Base-by-base conservation (phyloP, 371 early-diverging fungal species). In the Mycotypha africana region DNA sequence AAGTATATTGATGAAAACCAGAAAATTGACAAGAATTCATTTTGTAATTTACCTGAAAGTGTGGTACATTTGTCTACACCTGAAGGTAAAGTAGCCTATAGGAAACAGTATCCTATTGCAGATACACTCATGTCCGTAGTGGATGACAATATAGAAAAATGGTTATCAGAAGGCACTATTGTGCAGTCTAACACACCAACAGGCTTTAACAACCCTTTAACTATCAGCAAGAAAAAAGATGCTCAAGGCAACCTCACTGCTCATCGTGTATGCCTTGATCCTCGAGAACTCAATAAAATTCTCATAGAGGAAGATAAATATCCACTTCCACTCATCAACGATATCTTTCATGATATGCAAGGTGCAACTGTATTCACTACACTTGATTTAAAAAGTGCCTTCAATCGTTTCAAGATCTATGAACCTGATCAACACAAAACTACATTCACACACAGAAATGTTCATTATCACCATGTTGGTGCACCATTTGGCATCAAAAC, bases 391-490 rank as follows among this genome's bases (percentile, higher is more conserved):
- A 25, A 22, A 28, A n/a, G 1, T 9, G 50, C 42, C 14, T 49
- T 49, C 35, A 16, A 4, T 34, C 45, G 39, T 14, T 46, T 45
- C 20, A 34, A 33, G 5, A 12, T 52, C 3, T 32, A 45, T 36
- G 14, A 20, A 5, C 6, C 14, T 15, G 31, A 52, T 42, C 46
- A 20, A 20, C 11, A 24, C 6, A 53, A 46, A 26, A 41, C 47
- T 12, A 42, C 15, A 10, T 46, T 53, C 19, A 53, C 53, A 42
- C 42, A 23, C 24, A 24, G 45, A 35, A 30, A 36, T 19, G 10
- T 42, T 12, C 14, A 46, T 31, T 53, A 53, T n/a, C 43, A 38
- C 38, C 40, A 36, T 28, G 24, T 20, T n/a, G 47, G 53, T 21
- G 14, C 24, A 15, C 53, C 53, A 3, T 53, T 46, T 30, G 53